These are phyloP conservation scores for Cynanchum wilfordii DNA, from an alignment of 257 asterid species.

Conservation along the genomic window DNA sequence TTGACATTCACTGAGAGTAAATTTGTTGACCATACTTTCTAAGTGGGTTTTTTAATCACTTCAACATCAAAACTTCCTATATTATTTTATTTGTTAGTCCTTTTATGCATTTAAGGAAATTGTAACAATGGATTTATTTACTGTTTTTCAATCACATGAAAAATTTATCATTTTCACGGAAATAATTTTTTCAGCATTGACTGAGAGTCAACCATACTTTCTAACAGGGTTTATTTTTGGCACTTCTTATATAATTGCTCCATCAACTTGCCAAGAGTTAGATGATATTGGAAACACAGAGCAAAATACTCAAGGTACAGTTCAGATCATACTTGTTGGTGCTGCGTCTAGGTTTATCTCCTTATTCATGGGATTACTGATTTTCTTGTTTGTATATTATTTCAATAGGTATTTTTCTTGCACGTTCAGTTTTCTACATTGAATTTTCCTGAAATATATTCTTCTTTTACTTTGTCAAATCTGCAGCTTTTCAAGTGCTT, in stretches of 20 bases:
- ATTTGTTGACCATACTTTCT: constrained; percentile 16
- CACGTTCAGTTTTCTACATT: background rate
- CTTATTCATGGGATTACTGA: background rate
- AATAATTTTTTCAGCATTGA: constrained; percentile 3
- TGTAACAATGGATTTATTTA: background rate
- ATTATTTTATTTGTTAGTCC: background rate
- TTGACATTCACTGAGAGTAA: background rate
- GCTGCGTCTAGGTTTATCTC: background rate
- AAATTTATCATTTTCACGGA: constrained; percentile 6
- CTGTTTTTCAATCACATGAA: background rate
- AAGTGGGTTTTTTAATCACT: constrained; percentile 39
- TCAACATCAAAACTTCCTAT: background rate
- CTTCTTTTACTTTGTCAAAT: constrained; percentile 23
- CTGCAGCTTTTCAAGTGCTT: constrained; percentile 74
- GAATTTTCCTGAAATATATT: constrained; percentile 9
- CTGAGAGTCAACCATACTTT: constrained; percentile 8
- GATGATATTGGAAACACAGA: constrained; percentile 53
- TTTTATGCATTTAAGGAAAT: constrained; percentile 8
- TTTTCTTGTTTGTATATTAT: background rate
- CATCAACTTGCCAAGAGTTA: constrained; percentile 44
- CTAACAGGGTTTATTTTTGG: constrained; percentile 71
- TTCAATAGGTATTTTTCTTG: background rate
- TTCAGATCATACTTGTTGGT: background rate
- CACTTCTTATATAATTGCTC: constrained; percentile 52
- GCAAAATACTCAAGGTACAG: constrained; percentile 50